These are phyloP conservation scores for Alternaria metachromatica DNA, from an alignment of 2,329 filamentous ascomycete species.

Conservation along the genomic window DNA sequence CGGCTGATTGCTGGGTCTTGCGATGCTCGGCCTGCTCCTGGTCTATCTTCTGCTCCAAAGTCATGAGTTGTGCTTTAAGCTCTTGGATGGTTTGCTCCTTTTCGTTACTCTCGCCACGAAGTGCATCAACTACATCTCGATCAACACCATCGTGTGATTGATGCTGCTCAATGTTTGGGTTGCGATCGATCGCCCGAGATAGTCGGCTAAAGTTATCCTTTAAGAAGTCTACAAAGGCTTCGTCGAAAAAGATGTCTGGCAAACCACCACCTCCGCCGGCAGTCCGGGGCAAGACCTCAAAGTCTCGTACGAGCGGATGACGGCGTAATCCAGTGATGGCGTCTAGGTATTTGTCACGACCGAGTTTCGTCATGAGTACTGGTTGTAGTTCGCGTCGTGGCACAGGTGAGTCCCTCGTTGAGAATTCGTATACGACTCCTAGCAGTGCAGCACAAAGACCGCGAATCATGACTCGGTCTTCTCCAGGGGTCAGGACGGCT, in stretches of 20 bases:
- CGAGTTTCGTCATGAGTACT: conserved; percentile 76
- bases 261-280: conserved; percentile 57
- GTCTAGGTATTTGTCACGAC: conserved; percentile 86
- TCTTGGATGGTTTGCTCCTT: conserved; percentile 68
- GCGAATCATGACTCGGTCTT: conserved; percentile 71
- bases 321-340: conserved; percentile 78
- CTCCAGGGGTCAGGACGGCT: conserved; percentile 62
- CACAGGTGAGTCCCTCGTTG: conserved; percentile 94
- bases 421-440: conserved; percentile 94
- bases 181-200: conserved; percentile 83
- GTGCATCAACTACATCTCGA: conserved; percentile 86
- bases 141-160: conserved; percentile 90
- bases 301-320: conserved; percentile 82
- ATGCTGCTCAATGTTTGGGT: conserved; percentile 85
- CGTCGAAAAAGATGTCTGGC: conserved; percentile 85
- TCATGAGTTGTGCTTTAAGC: conserved; percentile 62
- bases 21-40: conserved; percentile 78
- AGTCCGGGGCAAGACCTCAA: conserved; percentile 82
- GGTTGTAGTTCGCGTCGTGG: conserved; percentile 80
- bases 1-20: conserved; percentile 61
- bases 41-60: conserved; percentile 64
- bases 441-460: conserved; percentile 85
- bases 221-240: conserved; percentile 87
- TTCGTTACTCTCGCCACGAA: conserved; percentile 78
- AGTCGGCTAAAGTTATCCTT: conserved; percentile 95